Conservation (phyloP, 345 rosid species). For the Eucalyptus leucophloia region DNA sequence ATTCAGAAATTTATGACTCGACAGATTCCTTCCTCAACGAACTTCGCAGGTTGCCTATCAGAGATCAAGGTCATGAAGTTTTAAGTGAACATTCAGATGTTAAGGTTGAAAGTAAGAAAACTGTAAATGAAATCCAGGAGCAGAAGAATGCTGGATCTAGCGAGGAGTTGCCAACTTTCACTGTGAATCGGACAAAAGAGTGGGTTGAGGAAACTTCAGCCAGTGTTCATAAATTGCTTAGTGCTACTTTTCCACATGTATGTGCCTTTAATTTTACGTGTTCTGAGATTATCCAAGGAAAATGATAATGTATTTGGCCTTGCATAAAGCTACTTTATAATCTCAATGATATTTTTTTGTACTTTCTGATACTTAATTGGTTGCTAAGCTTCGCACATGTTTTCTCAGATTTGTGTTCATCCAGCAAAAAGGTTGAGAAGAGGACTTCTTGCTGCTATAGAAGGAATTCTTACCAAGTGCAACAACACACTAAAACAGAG, state of each 20-base stretch:
- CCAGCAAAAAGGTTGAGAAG: slow-evolving; percentile 52
- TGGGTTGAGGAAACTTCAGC: slow-evolving; percentile 68
- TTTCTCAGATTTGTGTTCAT: slow-evolving; percentile 68
- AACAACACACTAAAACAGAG: slow-evolving; percentile 45
- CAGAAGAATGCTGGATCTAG: slow-evolving; percentile 3
- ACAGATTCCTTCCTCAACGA: slow-evolving; percentile 39
- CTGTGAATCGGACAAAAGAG: slow-evolving; percentile 63
- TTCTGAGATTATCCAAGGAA: not conserved
- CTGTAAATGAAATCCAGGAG: slow-evolving; percentile 7
- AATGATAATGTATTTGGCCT: not conserved
- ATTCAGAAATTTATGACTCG: slow-evolving; percentile 22
- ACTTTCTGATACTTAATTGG: not conserved
- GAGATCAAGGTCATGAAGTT: slow-evolving; percentile 18
- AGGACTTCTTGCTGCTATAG: slow-evolving; percentile 61
- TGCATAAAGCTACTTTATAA: not conserved
- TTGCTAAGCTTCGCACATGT: not conserved
- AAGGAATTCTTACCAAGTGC: slow-evolving; percentile 59
- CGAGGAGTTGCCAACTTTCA: slow-evolving; percentile 36
- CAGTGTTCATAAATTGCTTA: slow-evolving; percentile 58
- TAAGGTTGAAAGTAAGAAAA: slow-evolving; percentile 5
- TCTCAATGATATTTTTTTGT: not conserved
- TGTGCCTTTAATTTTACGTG: not conserved
- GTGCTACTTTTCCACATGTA: slow-evolving; percentile 77
- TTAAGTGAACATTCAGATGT: slow-evolving; percentile 12
- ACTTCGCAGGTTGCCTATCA: slow-evolving; percentile 51